phyloP scores from a whole-genome alignment of 176 grass and related monocot species.

The Carex myosuroides region DNA sequence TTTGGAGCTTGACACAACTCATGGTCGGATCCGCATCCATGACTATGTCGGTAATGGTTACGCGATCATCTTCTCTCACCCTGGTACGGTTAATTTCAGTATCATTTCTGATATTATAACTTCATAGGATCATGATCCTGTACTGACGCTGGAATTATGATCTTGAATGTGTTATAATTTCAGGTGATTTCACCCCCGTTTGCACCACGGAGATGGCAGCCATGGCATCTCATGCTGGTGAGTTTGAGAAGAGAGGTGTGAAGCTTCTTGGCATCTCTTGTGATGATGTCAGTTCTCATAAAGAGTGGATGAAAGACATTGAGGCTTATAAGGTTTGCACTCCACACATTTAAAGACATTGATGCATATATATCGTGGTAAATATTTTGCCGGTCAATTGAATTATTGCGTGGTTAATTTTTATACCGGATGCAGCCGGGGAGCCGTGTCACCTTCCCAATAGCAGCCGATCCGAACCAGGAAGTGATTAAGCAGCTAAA shows the following conservation, averaged over 20 bases:
- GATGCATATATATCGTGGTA: background rate
- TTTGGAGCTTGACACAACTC: conserved; percentile 81
- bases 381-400: background rate
- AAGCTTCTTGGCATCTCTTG: conserved; percentile 83
- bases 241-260: conserved; percentile 78
- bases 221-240: conserved; percentile 49
- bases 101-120: background rate
- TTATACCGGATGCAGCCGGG: conserved; percentile 19
- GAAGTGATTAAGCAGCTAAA: conserved; percentile 56
- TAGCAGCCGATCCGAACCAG: conserved; percentile 49
- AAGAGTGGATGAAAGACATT: conserved; percentile 88
- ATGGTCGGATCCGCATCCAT: conserved; percentile 67
- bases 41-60: conserved; percentile 52
- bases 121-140: too few species aligned
- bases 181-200: conserved; percentile 81
- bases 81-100: conserved; percentile 22
- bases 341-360: background rate
- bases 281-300: conserved; percentile 67
- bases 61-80: conserved; percentile 88
- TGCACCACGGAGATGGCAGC: conserved; percentile 89
- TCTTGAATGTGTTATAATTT: background rate
- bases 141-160: background rate
- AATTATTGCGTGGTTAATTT: too few species aligned
- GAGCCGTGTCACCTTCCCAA: conserved; percentile 45
- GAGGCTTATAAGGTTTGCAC: conserved; percentile 57